Percentiles rank a stretch among this genome's conserved stretches.
Evolutionary conservation across 1,284 basidiomycete species (phyloP).

Genomic region (Apiotrichum mycotoxinovorans): DNA sequence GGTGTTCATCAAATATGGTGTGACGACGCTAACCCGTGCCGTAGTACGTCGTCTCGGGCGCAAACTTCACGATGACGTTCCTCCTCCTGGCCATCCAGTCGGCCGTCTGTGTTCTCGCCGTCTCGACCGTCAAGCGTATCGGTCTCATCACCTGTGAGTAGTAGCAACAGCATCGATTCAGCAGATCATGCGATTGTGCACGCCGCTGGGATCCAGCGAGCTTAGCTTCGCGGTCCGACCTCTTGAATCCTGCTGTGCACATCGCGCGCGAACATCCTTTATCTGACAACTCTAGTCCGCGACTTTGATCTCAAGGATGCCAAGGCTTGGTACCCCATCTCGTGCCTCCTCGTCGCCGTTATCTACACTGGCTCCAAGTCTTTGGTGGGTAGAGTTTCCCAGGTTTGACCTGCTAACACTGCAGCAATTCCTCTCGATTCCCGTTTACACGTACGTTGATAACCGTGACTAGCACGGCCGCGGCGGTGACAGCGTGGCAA

Average conservation of each 20-base stretch:
- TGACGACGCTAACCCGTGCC: conserved; percentile 7
- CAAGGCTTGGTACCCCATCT: conserved; percentile 92
- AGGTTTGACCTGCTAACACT: neutral
- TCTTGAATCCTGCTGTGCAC: no score
- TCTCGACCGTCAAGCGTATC: conserved; percentile 66
- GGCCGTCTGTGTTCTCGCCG: conserved; percentile 75
- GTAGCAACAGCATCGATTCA: conserved; percentile 15
- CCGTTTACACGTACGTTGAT: conserved; percentile 67
- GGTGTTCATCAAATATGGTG: no score
- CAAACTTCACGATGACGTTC: conserved; percentile 95
- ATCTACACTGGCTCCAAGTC: conserved; percentile 99
- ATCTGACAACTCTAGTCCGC: conserved; percentile 55
- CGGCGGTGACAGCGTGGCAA: neutral
- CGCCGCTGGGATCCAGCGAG: no score
- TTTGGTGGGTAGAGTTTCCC: conserved; percentile 57
- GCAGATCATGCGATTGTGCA: no score
- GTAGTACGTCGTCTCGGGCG: conserved; percentile 91
- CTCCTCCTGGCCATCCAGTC: conserved; percentile 90
- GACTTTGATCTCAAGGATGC: conserved; percentile 80
- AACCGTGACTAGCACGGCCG: neutral
- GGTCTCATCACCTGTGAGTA: conserved; percentile 71
- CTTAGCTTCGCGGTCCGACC: no score
- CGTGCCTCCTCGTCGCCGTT: conserved; percentile 83
- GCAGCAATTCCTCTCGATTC: conserved; percentile 89
- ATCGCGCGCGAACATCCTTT: neutral